phyloP scores from a whole-genome alignment of 495 filamentous ascomycete species.

The Xylaria palmicola region DNA sequence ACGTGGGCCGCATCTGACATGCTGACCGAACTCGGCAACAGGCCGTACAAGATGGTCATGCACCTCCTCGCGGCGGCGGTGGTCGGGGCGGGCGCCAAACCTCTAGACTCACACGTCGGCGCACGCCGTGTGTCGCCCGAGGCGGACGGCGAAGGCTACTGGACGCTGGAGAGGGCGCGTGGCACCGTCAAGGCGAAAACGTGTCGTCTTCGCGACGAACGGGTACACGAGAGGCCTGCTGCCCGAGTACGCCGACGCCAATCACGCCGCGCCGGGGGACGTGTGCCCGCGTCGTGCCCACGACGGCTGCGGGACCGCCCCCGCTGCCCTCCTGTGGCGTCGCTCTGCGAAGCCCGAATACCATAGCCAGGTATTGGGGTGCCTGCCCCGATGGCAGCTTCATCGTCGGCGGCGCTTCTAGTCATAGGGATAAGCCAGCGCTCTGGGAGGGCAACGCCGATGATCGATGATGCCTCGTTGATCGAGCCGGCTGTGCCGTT shows the following conservation, averaged over 20 bases:
- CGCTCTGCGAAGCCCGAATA: slow-evolving; percentile 11
- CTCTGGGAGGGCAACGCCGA: slow-evolving; percentile 53
- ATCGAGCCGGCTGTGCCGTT: slow-evolving; percentile 41
- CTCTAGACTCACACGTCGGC: slow-evolving; percentile 35
- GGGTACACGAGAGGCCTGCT: slow-evolving; percentile 58
- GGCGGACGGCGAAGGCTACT: slow-evolving; percentile 31
- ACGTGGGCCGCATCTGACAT: slow-evolving; percentile 38
- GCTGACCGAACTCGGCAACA: slow-evolving; percentile 8
- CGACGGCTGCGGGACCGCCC: slow-evolving; percentile 7
- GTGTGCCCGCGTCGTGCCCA: slow-evolving; percentile 15
- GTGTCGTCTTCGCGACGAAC: slow-evolving; percentile 62
- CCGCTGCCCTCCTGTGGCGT: neutral
- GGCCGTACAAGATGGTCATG: slow-evolving; percentile 61
- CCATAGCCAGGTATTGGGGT: slow-evolving; percentile 44
- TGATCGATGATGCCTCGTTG: slow-evolving; percentile 50
- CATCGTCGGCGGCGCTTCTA: slow-evolving; percentile 51
- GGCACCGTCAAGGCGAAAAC: slow-evolving; percentile 45
- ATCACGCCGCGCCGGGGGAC: slow-evolving; percentile 57
- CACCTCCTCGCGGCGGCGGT: slow-evolving; percentile 49
- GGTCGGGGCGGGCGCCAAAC: slow-evolving; percentile 31
- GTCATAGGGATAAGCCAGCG: slow-evolving; percentile 33
- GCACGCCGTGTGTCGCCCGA: slow-evolving; percentile 22
- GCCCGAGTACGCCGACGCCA: slow-evolving; percentile 47
- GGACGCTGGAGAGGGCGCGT: slow-evolving; percentile 49
- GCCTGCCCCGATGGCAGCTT: slow-evolving; percentile 51